Conservation (phyloP, 1,139 yeast genomes). For the Oligophagozyma castellii region DNA sequence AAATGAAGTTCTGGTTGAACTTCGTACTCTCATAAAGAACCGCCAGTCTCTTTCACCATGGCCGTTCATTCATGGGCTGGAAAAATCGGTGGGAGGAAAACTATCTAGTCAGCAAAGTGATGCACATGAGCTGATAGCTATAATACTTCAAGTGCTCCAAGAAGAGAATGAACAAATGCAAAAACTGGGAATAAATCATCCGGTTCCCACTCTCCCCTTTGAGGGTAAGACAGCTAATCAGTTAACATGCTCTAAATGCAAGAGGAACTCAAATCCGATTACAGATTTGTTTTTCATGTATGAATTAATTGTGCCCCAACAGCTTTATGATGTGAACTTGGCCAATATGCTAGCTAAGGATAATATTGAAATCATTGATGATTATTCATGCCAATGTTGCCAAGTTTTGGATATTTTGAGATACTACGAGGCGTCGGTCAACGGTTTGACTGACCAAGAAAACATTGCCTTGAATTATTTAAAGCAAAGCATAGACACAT, state of each 20-base stretch:
- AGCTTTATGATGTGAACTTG: slow-evolving; percentile 32
- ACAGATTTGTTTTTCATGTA: slow-evolving; percentile 55
- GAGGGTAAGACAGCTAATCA: slow-evolving; percentile 52
- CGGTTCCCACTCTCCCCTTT: slow-evolving; percentile 56
- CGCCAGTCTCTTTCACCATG: slow-evolving; percentile 56
- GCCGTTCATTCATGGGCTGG: slow-evolving; percentile 63
- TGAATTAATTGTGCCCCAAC: slow-evolving; percentile 65
- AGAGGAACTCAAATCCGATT: slow-evolving; percentile 45
- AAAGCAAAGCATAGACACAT: slow-evolving; percentile 23
- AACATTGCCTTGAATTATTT: slow-evolving; percentile 21
- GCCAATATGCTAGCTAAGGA: slow-evolving; percentile 42
- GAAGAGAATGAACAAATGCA: slow-evolving; percentile 41
- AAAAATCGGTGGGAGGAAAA: slow-evolving; percentile 60
- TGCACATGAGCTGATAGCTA: slow-evolving; percentile 82
- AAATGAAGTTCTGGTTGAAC: background rate
- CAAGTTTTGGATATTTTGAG: slow-evolving; percentile 37
- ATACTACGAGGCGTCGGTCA: slow-evolving; percentile 11
- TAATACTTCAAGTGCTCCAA: slow-evolving; percentile 65
- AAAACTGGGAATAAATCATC: slow-evolving; percentile 24
- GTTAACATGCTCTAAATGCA: slow-evolving; percentile 57
- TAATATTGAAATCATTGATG: slow-evolving; percentile 61
- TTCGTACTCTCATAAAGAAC: slow-evolving; percentile 29
- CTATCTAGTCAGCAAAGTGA: slow-evolving; percentile 82
- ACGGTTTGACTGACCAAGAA: slow-evolving; percentile 8
- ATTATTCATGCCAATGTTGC: slow-evolving; percentile 68